A percentile compares a stretch with the other conserved stretches of the same genome.
Conservation (phyloP, 1,284 basidiomycete species). For the Irpex sp. region DNA sequence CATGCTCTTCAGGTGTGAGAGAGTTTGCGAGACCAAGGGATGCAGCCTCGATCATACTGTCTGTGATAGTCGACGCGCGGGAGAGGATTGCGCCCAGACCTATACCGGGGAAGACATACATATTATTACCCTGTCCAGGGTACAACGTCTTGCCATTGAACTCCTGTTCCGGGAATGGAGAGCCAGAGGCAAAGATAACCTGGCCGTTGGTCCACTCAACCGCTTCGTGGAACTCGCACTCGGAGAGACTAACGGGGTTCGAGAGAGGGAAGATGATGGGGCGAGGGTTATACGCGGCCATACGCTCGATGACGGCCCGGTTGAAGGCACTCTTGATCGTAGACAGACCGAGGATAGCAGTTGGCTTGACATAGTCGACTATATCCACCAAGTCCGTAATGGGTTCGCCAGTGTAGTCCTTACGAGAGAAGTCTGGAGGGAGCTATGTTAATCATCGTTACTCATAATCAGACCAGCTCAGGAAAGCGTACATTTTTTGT, state of each 20-base stretch:
- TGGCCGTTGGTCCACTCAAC: conserved; percentile 70
- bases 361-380: conserved; percentile 85
- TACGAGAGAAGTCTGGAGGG: conserved; percentile 70
- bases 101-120: conserved; percentile 79
- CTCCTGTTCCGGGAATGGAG: conserved; percentile 75
- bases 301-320: conserved; percentile 70
- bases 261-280: conserved; percentile 98
- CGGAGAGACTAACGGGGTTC: conserved; percentile 85
- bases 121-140: conserved; percentile 92
- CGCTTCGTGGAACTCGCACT: conserved; percentile 85
- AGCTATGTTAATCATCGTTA: conserved; percentile 1
- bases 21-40: conserved; percentile 78
- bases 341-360: conserved; percentile 88
- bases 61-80: conserved; percentile 64
- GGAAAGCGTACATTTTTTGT: conserved; percentile 69
- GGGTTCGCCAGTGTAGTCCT: conserved; percentile 74
- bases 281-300: conserved; percentile 82
- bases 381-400: conserved; percentile 78
- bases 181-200: conserved; percentile 89
- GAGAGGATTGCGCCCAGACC: conserved; percentile 79
- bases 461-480: background rate
- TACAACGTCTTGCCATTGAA: conserved; percentile 63
- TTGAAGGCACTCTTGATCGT: conserved; percentile 84
- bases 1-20: conserved; percentile 70
- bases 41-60: conserved; percentile 79